Percentiles rank a stretch among this genome's conserved stretches.
phyloP scores from a whole-genome alignment of 129 eudicot genomes.

The Gnaphalium uliginosum region DNA sequence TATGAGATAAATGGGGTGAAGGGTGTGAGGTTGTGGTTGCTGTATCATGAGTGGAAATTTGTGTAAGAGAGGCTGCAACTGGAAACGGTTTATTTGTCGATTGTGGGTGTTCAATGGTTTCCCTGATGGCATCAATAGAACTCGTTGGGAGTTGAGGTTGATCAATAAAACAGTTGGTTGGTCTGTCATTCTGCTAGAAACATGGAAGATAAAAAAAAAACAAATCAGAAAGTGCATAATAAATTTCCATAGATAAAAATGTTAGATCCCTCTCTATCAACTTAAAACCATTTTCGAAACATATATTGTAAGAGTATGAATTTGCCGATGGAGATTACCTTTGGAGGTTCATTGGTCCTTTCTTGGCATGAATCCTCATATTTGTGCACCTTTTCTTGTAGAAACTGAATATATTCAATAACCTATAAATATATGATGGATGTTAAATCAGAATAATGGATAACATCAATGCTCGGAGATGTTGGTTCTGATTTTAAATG shows the following conservation, averaged over 20 bases:
- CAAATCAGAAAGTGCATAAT: not conserved
- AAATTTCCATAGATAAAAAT: not conserved
- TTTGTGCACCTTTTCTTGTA: constrained; percentile 85
- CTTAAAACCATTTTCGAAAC: too few species aligned
- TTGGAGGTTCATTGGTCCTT: constrained; percentile 61
- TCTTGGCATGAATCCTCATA: constrained; percentile 67
- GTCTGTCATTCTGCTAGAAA: constrained; percentile 45
- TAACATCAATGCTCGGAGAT: not conserved
- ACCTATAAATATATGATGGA: constrained; percentile 47
- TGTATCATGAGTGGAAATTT: constrained; percentile 27
- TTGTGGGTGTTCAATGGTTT: constrained; percentile 33
- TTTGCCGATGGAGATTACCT: constrained; percentile 54
- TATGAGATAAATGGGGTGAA: constrained; percentile 44
- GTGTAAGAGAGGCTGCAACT: not conserved
- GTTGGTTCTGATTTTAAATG: not conserved
- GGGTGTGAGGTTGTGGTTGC: constrained; percentile 42
- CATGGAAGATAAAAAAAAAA: not conserved
- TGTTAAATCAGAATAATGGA: not conserved
- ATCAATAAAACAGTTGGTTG: constrained; percentile 40
- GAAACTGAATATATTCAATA: constrained; percentile 80
- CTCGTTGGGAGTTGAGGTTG: constrained; percentile 37
- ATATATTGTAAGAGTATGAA: not conserved
- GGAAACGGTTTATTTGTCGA: constrained; percentile 31
- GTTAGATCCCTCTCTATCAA: too few species aligned
- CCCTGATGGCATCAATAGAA: constrained; percentile 37